Evolutionary conservation across 495 filamentous ascomycete species (phyloP).

Genomic region (Podospora tetraspora): DNA sequence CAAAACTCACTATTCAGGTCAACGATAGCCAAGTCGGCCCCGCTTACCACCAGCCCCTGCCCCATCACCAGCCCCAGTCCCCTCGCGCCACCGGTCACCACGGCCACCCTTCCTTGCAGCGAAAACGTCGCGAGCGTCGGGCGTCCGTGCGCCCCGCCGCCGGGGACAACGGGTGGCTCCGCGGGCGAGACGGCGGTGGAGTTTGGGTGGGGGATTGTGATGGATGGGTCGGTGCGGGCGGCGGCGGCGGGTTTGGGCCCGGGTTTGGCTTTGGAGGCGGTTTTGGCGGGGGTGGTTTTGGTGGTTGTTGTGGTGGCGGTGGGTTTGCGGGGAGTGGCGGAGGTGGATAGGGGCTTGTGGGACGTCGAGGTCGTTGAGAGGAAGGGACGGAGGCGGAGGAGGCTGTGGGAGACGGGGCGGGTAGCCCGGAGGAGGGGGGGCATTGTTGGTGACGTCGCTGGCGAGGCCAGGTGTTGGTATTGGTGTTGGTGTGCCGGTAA

Average conservation of each 20-base stretch:
- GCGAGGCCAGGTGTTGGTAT: neutral
- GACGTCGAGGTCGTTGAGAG: neutral
- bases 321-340: neutral
- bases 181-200: conserved; percentile 61
- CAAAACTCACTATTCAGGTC: conserved; percentile 73
- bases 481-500: neutral
- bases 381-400: neutral
- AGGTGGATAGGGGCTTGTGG: neutral
- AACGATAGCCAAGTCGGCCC: conserved; percentile 85
- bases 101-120: conserved; percentile 67
- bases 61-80: conserved; percentile 88
- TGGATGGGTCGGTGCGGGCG: conserved; percentile 71
- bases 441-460: neutral
- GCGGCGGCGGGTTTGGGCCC: conserved; percentile 17
- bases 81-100: conserved; percentile 83
- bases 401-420: neutral
- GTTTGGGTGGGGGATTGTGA: conserved; percentile 71
- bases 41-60: conserved; percentile 78
- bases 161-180: conserved; percentile 62
- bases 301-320: neutral
- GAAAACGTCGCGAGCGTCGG: conserved; percentile 58
- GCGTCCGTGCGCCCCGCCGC: conserved; percentile 51
- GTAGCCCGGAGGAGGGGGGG: neutral
- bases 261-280: neutral
- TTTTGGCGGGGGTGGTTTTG: conserved; percentile 20